These are phyloP conservation scores for Podila horticola DNA, from an alignment of 192 early-diverging fungal genomes.

Conservation along the genomic window DNA sequence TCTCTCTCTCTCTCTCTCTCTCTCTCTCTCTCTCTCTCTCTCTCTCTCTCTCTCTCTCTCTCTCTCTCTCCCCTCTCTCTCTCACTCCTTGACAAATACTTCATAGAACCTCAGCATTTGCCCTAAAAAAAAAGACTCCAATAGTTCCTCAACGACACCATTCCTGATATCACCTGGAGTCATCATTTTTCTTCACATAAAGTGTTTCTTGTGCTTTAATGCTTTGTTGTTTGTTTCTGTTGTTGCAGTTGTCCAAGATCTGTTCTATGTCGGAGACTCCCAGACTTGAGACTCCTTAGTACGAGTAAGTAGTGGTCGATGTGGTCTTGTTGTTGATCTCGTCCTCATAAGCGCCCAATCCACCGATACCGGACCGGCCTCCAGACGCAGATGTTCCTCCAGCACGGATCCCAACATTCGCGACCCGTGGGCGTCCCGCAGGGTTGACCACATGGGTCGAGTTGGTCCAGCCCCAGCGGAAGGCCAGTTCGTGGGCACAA, in stretches of 20 bases:
- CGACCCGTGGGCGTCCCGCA: conserved; percentile 15
- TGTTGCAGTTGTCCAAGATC: no score
- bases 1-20: no score
- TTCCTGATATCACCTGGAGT: no score
- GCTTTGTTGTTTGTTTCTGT: no score
- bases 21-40: no score
- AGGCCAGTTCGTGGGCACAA: conserved; percentile 81
- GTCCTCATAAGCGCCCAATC: conserved; percentile 22
- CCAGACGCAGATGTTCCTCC: conserved; percentile 25
- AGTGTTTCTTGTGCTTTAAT: no score
- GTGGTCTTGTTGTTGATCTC: conserved; percentile 16
- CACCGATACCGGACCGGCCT: conserved; percentile 45
- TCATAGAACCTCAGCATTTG: not conserved
- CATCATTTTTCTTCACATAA: no score
- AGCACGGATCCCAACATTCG: conserved; percentile 28
- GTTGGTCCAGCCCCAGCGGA: conserved; percentile 75
- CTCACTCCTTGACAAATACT: no score
- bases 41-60: no score
- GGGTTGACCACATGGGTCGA: conserved; percentile 39
- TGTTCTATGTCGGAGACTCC: no score
- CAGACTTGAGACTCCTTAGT: not conserved
- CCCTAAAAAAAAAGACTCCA: not conserved
- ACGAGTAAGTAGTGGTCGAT: not conserved
- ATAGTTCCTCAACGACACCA: no score
- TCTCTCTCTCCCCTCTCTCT: no score